phyloP scores from a whole-genome alignment of 768 basidiomycete genomes.

The Coprinopsis strossmayeri region DNA sequence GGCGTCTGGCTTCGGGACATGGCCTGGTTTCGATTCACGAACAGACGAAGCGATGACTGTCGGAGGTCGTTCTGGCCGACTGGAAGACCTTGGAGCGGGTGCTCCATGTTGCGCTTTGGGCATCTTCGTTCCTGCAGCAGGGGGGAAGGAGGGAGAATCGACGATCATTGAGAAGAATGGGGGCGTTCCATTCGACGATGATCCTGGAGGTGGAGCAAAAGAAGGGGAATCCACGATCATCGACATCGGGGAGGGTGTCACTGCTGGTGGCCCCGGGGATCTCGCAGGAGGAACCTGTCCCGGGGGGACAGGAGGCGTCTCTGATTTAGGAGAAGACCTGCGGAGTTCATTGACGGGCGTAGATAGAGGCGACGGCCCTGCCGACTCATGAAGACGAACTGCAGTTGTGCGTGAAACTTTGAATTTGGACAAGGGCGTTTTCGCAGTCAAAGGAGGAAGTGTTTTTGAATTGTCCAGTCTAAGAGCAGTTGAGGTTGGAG shows the following conservation, averaged over 20 bases:
- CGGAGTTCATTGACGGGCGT: conserved; percentile 7
- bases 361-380: background rate
- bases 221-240: conserved; percentile 18
- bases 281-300: conserved; percentile 2
- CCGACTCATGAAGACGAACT: conserved; percentile 18
- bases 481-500: conserved; percentile 2
- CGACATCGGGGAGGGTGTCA: conserved; percentile 15
- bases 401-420: conserved; percentile 33
- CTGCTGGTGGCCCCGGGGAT: conserved; percentile 3
- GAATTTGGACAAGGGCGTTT: conserved; percentile 39
- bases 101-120: background rate
- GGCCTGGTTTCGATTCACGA: conserved; percentile 6
- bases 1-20: background rate
- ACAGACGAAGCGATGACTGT: conserved; percentile 12
- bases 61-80: conserved; percentile 17
- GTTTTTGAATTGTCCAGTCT: conserved; percentile 10
- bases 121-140: conserved; percentile 5
- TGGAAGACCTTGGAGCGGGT: conserved; percentile 8
- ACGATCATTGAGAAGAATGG: conserved; percentile 25
- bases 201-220: conserved; percentile 10
- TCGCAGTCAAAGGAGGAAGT: conserved; percentile 26
- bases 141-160: conserved; percentile 34
- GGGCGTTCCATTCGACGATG: conserved; percentile 2
- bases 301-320: conserved; percentile 3
- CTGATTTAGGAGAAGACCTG: conserved; percentile 30